Conservation (phyloP, 192 early-diverging fungal species). For the Coemansia sp. region DNA sequence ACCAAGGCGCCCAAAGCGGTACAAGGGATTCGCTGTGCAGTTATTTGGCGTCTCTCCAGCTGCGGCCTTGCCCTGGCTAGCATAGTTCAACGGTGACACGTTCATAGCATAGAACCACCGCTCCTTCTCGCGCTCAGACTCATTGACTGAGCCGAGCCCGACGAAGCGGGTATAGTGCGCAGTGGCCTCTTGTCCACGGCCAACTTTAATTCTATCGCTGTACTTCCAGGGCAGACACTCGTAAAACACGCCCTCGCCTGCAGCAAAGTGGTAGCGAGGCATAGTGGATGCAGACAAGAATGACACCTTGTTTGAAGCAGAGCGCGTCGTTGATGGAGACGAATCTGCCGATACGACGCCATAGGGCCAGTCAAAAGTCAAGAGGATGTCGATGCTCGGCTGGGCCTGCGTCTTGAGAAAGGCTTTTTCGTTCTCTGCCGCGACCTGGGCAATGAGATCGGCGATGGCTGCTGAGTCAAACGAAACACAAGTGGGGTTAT, state of each 20-base stretch:
- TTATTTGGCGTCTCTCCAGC: constrained; percentile 45
- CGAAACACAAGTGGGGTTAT: background rate
- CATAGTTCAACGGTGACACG: constrained; percentile 59
- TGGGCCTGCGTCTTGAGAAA: constrained; percentile 29
- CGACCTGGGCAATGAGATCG: constrained; percentile 26
- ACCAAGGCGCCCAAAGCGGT: constrained; percentile 17
- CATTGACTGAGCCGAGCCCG: constrained; percentile 68
- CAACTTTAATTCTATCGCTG: constrained; percentile 27
- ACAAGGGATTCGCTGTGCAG: constrained; percentile 58
- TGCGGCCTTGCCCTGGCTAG: constrained; percentile 25
- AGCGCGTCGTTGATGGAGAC: constrained; percentile 3
- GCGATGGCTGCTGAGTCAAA: constrained; percentile 22
- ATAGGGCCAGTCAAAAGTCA: constrained; percentile 81
- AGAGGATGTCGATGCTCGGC: constrained; percentile 68
- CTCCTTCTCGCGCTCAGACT: constrained; percentile 59
- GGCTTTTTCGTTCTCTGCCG: constrained; percentile 35
- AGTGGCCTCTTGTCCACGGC: constrained; percentile 4
- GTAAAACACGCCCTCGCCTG: constrained; percentile 64
- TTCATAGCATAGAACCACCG: constrained; percentile 95
- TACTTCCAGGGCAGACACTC: constrained; percentile 80
- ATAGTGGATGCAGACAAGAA: constrained; percentile 50
- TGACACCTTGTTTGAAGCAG: constrained; percentile 41
- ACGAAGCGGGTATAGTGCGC: constrained; percentile 73
- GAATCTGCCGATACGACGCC: constrained; percentile 24
- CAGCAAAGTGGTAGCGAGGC: constrained; percentile 89